A percentile compares a stretch with the other conserved stretches of the same genome.
Evolutionary conservation across 768 basidiomycete genomes (phyloP).

Genomic region (Clitopilus passeckerianus): DNA sequence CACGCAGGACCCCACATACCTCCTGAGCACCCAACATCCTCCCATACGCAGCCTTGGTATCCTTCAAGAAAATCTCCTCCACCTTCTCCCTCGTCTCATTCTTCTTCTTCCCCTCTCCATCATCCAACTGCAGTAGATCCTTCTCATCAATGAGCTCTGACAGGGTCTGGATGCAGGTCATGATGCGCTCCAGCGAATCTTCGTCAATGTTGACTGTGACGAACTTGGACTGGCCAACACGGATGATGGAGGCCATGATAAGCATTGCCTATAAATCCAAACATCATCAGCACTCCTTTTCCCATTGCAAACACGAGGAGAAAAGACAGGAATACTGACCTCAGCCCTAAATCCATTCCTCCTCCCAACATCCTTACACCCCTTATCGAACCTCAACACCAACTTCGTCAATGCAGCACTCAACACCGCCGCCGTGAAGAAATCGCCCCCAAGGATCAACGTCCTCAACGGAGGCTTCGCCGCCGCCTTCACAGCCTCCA

Average conservation of each 20-base stretch:
- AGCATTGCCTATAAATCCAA: conserved; percentile 69
- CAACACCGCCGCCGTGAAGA: conserved; percentile 93
- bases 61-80: conserved; percentile 72
- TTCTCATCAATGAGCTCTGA: conserved; percentile 50
- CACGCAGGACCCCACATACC: conserved; percentile 33
- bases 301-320: background rate
- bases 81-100: conserved; percentile 45
- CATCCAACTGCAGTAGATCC: background rate
- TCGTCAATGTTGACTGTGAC: conserved; percentile 95
- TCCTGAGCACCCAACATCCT: conserved; percentile 97
- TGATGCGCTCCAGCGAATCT: conserved; percentile 93
- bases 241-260: conserved; percentile 95
- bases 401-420: conserved; percentile 88
- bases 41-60: conserved; percentile 87
- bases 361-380: conserved; percentile 35
- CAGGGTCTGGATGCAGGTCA: conserved; percentile 93
- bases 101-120: background rate
- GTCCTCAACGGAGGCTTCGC: conserved; percentile 88
- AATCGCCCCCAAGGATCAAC: conserved; percentile 90
- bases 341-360: conserved; percentile 83
- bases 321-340: conserved; percentile 30
- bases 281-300: background rate
- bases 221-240: conserved; percentile 96
- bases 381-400: conserved; percentile 71
- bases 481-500: conserved; percentile 83